phyloP scores from a whole-genome alignment of 2,329 filamentous ascomycete species.

The Colletotrichum coccodes region DNA sequence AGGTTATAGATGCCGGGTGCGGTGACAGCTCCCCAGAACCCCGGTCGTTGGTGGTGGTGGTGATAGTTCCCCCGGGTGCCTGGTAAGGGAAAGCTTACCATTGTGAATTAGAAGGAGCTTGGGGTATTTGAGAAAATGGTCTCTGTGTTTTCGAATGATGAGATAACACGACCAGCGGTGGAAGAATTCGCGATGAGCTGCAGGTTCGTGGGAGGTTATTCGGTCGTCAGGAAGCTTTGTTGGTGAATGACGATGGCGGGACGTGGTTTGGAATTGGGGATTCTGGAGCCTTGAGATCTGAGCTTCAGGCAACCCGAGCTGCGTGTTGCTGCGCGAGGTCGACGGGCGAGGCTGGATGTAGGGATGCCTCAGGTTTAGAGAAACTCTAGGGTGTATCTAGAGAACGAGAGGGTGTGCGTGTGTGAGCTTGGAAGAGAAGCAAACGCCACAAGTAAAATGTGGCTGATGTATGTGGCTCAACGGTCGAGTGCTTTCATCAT shows the following conservation, averaged over 20 bases:
- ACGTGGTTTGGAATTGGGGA: constrained; percentile 36
- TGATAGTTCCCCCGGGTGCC: constrained; percentile 29
- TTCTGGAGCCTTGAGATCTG: constrained; percentile 32
- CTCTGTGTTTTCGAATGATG: background rate
- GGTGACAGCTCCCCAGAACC: constrained; percentile 15
- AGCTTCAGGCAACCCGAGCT: constrained; percentile 37
- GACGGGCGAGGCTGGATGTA: constrained; percentile 27
- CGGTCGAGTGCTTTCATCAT: background rate
- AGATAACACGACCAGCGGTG: background rate
- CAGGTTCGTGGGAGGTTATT: constrained; percentile 1
- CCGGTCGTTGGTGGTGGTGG: background rate
- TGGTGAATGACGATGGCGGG: constrained; percentile 32
- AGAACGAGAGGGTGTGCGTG: background rate
- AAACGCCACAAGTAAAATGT: constrained; percentile 2
- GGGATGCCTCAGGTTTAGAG: constrained; percentile 25
- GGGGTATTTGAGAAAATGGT: constrained; percentile 2
- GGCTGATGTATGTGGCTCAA: constrained; percentile 13
- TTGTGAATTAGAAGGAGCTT: constrained; percentile 37
- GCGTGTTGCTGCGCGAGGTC: constrained; percentile 34
- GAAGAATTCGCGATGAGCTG: constrained; percentile 2
- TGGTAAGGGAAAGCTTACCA: constrained; percentile 42
- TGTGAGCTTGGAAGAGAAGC: background rate
- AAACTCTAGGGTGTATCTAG: constrained; percentile 4
- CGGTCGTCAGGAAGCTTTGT: constrained; percentile 9
- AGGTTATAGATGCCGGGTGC: background rate